Base-by-base conservation (phyloP, 2,329 filamentous ascomycete species). In the Fusarium hainanense region DNA sequence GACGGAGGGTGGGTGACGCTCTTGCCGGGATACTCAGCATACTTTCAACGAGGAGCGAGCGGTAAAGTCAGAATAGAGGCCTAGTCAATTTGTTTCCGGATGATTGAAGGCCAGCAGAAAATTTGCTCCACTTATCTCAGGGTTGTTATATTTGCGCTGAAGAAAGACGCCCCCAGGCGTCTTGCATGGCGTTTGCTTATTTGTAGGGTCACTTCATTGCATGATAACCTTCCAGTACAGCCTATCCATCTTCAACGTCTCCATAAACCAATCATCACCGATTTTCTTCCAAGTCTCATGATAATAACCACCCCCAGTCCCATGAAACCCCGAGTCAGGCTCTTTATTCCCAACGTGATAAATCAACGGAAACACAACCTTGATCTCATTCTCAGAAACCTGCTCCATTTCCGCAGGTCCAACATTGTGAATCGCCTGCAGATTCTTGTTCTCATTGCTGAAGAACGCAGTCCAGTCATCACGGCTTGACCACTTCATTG, bases 221-320 rank as follows among this genome's bases (percentile, higher is more conserved):
- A 6, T 20, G 6, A 56, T 6, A 4, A 68, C 4, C 47, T 65
- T 71, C 65, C 67, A 70, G 20, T 67, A 71, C 3, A 69, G 10
- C 6, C 69, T 63, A 2, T 71, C 58, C 66, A 71, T 69, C 7
- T 23, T 63, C 44, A 69, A 13, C 1, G 28, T 58, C 11, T 47
- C 21, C 58, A 71, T 67, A 0, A 71, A 69, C 69, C 58, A 71
- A 7, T 71, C 68, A 7, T 52, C 48, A 0, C 63, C 65, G 7
- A 59, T 50, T 5, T 62, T 71, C 41, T 9, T 67, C 65, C 66
- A 71, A 0, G 37, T 63, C 25, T 71, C 69, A 4, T 71, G 21
- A 40, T 71, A 71, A 27, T 71, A 63, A 0, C 69, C 66, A 0
- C 69, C 65, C 0, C 69, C 65, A 0, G 58, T 69, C 2, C 65